Evolutionary conservation across 768 basidiomycete species (phyloP).

Genomic region (Phylloporus sp.): DNA sequence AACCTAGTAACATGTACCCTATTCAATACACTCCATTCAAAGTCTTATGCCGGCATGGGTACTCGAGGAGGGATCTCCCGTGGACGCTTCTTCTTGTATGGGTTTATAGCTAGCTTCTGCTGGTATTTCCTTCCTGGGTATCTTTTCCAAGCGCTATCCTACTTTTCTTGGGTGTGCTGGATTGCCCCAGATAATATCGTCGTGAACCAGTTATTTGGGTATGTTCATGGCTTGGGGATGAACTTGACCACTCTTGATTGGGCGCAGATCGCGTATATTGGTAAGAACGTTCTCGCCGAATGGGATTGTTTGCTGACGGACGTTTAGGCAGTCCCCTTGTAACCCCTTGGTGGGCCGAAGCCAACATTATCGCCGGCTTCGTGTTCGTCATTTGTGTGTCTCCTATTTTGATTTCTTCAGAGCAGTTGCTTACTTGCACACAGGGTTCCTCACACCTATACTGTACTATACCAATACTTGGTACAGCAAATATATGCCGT

Average conservation of each 20-base stretch:
- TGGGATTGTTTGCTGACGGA: too few relatives aligned
- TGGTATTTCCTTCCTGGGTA: conserved; percentile 72
- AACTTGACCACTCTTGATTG: conserved; percentile 78
- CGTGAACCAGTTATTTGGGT: conserved; percentile 77
- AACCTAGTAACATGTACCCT: conserved; percentile 67
- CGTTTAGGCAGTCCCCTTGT: conserved; percentile 35
- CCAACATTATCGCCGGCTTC: conserved; percentile 37
- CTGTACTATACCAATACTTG: conserved; percentile 35
- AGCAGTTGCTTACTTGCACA: too few relatives aligned
- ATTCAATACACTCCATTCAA: conserved; percentile 69
- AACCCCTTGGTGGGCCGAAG: conserved; percentile 35
- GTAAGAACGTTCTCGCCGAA: too few relatives aligned
- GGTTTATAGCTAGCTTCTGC: conserved; percentile 35
- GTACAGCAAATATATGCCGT: conserved; percentile 37
- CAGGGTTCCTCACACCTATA: conserved; percentile 26
- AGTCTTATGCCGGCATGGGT: conserved; percentile 40
- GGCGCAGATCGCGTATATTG: conserved; percentile 63
- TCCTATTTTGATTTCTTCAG: too few relatives aligned
- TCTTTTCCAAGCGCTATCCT: conserved; percentile 60
- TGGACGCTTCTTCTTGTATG: conserved; percentile 47
- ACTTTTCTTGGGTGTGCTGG: conserved; percentile 60
- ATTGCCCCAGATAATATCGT: conserved; percentile 64
- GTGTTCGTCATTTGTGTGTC: conserved; percentile 34
- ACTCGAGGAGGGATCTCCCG: conserved; percentile 44
- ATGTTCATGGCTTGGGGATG: conserved; percentile 54